Evolutionary conservation across 768 basidiomycete species (phyloP), one percentile per base, ranked within the genome.

Genomic region (Pleurotus tuoliensis): DNA sequence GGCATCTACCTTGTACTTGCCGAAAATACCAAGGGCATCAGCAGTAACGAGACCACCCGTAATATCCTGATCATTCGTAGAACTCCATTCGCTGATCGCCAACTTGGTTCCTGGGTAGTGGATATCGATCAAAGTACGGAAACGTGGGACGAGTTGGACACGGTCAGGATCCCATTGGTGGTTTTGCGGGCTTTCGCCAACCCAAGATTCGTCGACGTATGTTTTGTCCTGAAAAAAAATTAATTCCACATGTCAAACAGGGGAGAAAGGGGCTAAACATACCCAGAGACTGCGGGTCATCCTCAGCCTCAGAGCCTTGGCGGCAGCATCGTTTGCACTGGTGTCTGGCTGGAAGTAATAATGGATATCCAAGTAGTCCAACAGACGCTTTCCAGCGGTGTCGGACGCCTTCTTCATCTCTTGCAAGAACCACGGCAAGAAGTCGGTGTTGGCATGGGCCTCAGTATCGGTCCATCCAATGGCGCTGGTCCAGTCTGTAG

Each of bases 311-410:
- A 81, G 67, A 16, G 81, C 80, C 62, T 80, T 78, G 4, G 80
- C 77, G 25, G 77, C 73, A 43, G 61, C 78, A 61, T 82, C 76
- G 60, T 79, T 78, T n/a, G 79, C 76, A 56, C 78, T 81, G 6
- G 79, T 79, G 59, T 82, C 80, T 9, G 78, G 61, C 51, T 72
- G 71, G 73, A 74, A 82, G 68, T 82, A 82, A 61, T 81, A 82
- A 58, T 82, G 81, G 56, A 82, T 75, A 61, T 81, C 81, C 52
- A 82, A 75, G 64, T 75, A 80, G 63, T 82, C 81, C n/a, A 82
- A 66, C 20, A 81, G 66, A 11, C 80, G 69, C 59, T 76, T 71
- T 2, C 77, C 75, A 9, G 64, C 58, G 2, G 56, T 65, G 7
- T 59, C 61, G 41, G 75, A 73, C 2, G 69, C 67, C 5, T 67